Evolutionary conservation across 2,329 filamentous ascomycete species (phyloP).

Genomic region (Colletotrichum musae): DNA sequence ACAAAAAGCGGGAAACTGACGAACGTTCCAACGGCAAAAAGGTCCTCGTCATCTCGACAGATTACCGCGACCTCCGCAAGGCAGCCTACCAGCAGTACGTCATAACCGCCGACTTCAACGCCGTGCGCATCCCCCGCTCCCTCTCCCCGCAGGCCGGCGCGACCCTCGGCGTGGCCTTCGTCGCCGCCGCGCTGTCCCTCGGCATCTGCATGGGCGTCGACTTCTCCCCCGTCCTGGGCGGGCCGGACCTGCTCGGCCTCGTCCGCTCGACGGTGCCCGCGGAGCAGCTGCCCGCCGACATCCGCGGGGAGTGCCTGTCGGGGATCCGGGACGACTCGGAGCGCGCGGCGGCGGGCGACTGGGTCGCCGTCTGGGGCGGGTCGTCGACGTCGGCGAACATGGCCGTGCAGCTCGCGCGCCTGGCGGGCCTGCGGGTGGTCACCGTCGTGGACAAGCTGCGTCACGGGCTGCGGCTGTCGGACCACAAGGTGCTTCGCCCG

Average conservation of each 20-base stretch:
- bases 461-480: slow-evolving; percentile 72
- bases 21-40: slow-evolving; percentile 43
- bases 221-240: slow-evolving; percentile 66
- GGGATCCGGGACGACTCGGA: slow-evolving; percentile 64
- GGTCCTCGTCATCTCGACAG: slow-evolving; percentile 78
- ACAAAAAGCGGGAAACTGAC: not conserved
- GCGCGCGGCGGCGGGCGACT: slow-evolving; percentile 73
- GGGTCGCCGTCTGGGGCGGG: slow-evolving; percentile 83
- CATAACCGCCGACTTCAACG: slow-evolving; percentile 75
- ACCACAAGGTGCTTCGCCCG: slow-evolving; percentile 59
- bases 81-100: slow-evolving; percentile 80
- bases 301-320: slow-evolving; percentile 73
- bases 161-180: slow-evolving; percentile 79
- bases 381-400: slow-evolving; percentile 80
- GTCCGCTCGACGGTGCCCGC: slow-evolving; percentile 60
- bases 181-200: slow-evolving; percentile 76
- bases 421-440: slow-evolving; percentile 75
- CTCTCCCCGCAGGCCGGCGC: slow-evolving; percentile 70
- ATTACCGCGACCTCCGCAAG: slow-evolving; percentile 81
- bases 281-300: slow-evolving; percentile 70
- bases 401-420: slow-evolving; percentile 76
- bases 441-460: slow-evolving; percentile 77
- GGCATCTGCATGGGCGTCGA: slow-evolving; percentile 80
- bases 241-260: slow-evolving; percentile 71
- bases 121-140: slow-evolving; percentile 70